These are phyloP conservation scores for Ganoderma leucocontextum DNA, from an alignment of 1,284 basidiomycete genomes.

Conservation along the genomic window DNA sequence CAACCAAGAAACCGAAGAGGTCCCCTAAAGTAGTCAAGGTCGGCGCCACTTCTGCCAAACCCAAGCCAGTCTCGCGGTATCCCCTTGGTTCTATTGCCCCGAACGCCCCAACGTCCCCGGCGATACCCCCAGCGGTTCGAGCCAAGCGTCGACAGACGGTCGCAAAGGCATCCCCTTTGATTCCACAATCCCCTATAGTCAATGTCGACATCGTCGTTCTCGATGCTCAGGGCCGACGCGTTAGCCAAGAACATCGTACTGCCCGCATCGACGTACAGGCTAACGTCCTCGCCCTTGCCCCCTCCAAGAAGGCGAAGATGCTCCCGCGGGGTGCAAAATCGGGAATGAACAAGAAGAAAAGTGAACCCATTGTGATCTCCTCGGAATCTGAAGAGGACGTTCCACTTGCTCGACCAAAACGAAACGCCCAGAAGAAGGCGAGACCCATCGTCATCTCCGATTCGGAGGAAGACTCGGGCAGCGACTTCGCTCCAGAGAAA, in stretches of 20 bases:
- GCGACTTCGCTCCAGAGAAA: slow-evolving; percentile 26
- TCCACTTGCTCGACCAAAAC: slow-evolving; percentile 30
- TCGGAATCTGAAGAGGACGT: slow-evolving; percentile 39
- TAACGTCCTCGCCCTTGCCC: slow-evolving; percentile 31
- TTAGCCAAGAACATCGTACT: slow-evolving; percentile 59
- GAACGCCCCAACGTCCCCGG: slow-evolving; percentile 54
- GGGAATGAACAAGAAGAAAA: background rate
- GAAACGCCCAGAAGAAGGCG: slow-evolving; percentile 30
- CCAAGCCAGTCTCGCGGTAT: slow-evolving; percentile 47
- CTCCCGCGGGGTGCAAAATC: background rate
- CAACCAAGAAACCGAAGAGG: slow-evolving; percentile 27
- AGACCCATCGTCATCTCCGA: slow-evolving; percentile 46
- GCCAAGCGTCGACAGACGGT: slow-evolving; percentile 41
- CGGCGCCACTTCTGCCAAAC: slow-evolving; percentile 34
- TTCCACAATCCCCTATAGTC: slow-evolving; percentile 54
- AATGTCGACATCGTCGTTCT: slow-evolving; percentile 73
- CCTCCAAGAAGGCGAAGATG: slow-evolving; percentile 12
- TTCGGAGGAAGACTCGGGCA: slow-evolving; percentile 52
- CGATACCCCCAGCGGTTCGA: slow-evolving; percentile 33
- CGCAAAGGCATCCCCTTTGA: slow-evolving; percentile 43
- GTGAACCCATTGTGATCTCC: slow-evolving; percentile 16
- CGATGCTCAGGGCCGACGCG: slow-evolving; percentile 61
- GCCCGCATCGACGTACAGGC: slow-evolving; percentile 42
- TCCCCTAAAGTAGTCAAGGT: slow-evolving; percentile 33
- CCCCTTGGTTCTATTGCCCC: slow-evolving; percentile 51